These are phyloP conservation scores for Amanita thiersii DNA, from an alignment of 768 basidiomycete genomes.

Conservation along the genomic window DNA sequence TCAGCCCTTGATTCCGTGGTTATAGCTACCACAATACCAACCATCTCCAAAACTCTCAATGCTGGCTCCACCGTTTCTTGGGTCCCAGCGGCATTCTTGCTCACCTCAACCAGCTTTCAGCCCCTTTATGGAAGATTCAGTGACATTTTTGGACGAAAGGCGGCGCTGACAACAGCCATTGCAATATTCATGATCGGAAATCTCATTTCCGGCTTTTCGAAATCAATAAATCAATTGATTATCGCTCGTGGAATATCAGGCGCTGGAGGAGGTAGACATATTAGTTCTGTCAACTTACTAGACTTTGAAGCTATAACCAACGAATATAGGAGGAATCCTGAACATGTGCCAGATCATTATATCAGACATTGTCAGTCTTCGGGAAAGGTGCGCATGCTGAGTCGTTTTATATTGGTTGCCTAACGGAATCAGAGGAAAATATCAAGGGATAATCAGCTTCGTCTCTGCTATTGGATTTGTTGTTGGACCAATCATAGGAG, in stretches of 20 bases:
- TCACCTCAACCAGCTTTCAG: conserved; percentile 61
- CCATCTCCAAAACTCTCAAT: conserved; percentile 56
- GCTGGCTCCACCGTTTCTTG: conserved; percentile 58
- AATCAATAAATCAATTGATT: conserved; percentile 59
- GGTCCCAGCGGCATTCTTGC: conserved; percentile 67
- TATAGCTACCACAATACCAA: conserved; percentile 68
- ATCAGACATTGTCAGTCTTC: too few relatives aligned
- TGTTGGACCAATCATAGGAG: too few relatives aligned
- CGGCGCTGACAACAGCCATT: conserved; percentile 48
- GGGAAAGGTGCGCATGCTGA: too few relatives aligned
- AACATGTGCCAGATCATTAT: too few relatives aligned
- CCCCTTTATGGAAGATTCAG: conserved; percentile 54
- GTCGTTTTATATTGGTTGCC: too few relatives aligned
- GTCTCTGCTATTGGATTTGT: too few relatives aligned
- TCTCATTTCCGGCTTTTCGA: conserved; percentile 58
- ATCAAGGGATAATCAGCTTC: too few relatives aligned
- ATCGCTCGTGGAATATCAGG: conserved; percentile 62
- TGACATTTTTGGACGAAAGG: conserved; percentile 63
- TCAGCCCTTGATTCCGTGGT: conserved; percentile 65
- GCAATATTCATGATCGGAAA: conserved; percentile 60
- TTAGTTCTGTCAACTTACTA: neutral
- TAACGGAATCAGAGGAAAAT: too few relatives aligned
- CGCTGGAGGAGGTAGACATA: conserved; percentile 51
- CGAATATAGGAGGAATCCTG: too few relatives aligned
- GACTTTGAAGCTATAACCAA: too few relatives aligned